Evolutionary conservation across 345 rosid species (phyloP).

Genomic region (Lumnitzera racemosa): DNA sequence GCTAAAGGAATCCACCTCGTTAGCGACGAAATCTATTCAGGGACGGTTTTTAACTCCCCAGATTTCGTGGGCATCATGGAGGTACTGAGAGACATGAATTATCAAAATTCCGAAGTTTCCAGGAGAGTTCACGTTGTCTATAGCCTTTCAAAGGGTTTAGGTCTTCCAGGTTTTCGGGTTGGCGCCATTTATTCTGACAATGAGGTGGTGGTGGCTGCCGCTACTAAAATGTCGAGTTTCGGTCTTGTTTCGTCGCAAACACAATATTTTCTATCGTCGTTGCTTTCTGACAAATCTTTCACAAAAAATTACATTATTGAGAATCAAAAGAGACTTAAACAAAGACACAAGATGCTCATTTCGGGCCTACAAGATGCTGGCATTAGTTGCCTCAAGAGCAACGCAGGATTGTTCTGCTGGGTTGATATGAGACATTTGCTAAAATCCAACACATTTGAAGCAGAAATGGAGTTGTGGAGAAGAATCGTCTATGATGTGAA

Average conservation of each 20-base stretch:
- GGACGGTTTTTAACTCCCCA: slow-evolving; percentile 33
- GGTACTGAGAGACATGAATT: slow-evolving; percentile 24
- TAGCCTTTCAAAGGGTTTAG: slow-evolving; percentile 53
- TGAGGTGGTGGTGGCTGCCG: slow-evolving; percentile 35
- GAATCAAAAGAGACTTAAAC: slow-evolving; percentile 4
- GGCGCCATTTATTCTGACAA: slow-evolving; percentile 48
- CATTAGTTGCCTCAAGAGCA: slow-evolving; percentile 23
- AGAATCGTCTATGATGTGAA: slow-evolving; percentile 23
- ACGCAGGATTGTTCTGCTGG: slow-evolving; percentile 33
- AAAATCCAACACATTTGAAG: slow-evolving; percentile 21
- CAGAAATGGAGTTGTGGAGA: slow-evolving; percentile 33
- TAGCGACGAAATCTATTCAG: slow-evolving; percentile 51
- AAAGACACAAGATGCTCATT: slow-evolving; percentile 10
- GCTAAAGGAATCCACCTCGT: slow-evolving; percentile 41
- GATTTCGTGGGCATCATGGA: slow-evolving; percentile 41
- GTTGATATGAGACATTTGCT: slow-evolving; percentile 26
- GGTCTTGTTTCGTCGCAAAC: slow-evolving; percentile 52
- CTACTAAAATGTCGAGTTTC: slow-evolving; percentile 54
- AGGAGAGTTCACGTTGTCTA: slow-evolving; percentile 36
- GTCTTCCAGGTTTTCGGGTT: slow-evolving; percentile 50
- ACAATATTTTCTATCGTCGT: slow-evolving; percentile 31
- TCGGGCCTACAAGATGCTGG: slow-evolving; percentile 23
- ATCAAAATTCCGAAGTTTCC: slow-evolving; percentile 11
- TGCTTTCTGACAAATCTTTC: slow-evolving; percentile 10
- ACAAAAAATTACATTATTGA: neutral